A percentile compares a stretch with the other conserved stretches of the same genome.
Conservation (phyloP, 2,329 filamentous ascomycete species). For the Colletotrichum higginsianum region DNA sequence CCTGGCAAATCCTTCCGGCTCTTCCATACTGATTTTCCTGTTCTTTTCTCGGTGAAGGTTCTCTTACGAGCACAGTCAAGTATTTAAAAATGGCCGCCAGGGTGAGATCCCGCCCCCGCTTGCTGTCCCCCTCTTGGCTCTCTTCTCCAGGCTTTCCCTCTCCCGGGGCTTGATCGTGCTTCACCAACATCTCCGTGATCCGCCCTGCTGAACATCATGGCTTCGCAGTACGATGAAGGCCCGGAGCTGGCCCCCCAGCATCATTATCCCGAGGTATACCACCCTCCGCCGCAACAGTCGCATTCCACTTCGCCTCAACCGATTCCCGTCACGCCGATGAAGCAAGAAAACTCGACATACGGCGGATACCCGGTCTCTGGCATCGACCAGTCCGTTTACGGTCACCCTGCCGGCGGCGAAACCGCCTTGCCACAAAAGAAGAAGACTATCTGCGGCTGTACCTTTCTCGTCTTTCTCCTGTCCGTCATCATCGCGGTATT, state of each 20-base stretch:
- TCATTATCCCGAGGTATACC: slow-evolving; percentile 37
- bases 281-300: slow-evolving; percentile 20
- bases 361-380: slow-evolving; percentile 25
- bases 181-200: not conserved
- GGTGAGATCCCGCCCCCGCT: slow-evolving; percentile 12
- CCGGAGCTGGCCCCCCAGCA: slow-evolving; percentile 38
- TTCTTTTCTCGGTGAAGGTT: not conserved
- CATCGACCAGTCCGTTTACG: slow-evolving; percentile 34
- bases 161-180: not conserved
- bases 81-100: slow-evolving; percentile 36
- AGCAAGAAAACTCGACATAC: slow-evolving; percentile 32
- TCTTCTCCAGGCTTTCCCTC: slow-evolving; percentile 15
- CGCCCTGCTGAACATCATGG: slow-evolving; percentile 20
- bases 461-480: slow-evolving; percentile 57
- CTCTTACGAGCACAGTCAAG: slow-evolving; percentile 26
- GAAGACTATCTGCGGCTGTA: slow-evolving; percentile 47
- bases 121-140: slow-evolving; percentile 1
- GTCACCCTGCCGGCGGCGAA: slow-evolving; percentile 11
- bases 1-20: slow-evolving; percentile 17
- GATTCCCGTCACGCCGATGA: slow-evolving; percentile 26
- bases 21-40: not conserved
- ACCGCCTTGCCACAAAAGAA: slow-evolving; percentile 17
- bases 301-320: slow-evolving; percentile 29
- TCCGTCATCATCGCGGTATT: slow-evolving; percentile 58
- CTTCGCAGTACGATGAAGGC: slow-evolving; percentile 40